Evolutionary conservation across 495 filamentous ascomycete species (phyloP), one percentile per base, ranked within the genome.

Genomic region (Apiosordaria backusii): DNA sequence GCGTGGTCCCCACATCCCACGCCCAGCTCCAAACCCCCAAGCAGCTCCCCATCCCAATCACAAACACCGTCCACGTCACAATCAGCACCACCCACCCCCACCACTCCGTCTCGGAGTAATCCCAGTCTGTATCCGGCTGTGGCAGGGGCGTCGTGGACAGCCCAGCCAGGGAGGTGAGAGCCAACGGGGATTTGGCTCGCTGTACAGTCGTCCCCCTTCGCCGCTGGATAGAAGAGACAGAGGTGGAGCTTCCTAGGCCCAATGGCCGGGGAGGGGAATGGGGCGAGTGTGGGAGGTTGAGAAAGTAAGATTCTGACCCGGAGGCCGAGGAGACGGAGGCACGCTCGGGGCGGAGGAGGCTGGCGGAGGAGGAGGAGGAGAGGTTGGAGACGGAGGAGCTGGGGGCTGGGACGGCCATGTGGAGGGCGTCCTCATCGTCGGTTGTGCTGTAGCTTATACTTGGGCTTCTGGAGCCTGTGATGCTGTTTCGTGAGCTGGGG

Each of bases 1-100:
- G 93, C 19, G 92, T 97, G 74, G 92, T 92, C n/a, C 92, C 93
- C 6, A 97, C 94, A 80, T 97, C 95, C 95, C 95, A 98, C 0
- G 95, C 94, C 95, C 95, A 99, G 75, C 88, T 95, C 95, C 95
- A 99, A n/a, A 97, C 88, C n/a, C 89, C 95, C 18, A 97, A 84
- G 74, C 93, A 97, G 50, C 89, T 93, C 27, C 95, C 95, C 88
- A 98, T 97, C 25, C 95, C 95, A 1, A 93, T 86, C 27, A 97
- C 92, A 74, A 98, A 97, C 25, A 97, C 92, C 25, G 93, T 75
- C 95, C 95, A 99, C 1, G 95, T 99, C 61, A 89, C 87, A 40
- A 89, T 77, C 25, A 98, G 81, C 4, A 99, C 88, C 1, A 97
- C 88, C 91, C 92, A 98, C 3, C 95, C 95, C 93, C 93, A 99